Conservation (phyloP, 257 asterid species). For the Solanum neorickii region DNA sequence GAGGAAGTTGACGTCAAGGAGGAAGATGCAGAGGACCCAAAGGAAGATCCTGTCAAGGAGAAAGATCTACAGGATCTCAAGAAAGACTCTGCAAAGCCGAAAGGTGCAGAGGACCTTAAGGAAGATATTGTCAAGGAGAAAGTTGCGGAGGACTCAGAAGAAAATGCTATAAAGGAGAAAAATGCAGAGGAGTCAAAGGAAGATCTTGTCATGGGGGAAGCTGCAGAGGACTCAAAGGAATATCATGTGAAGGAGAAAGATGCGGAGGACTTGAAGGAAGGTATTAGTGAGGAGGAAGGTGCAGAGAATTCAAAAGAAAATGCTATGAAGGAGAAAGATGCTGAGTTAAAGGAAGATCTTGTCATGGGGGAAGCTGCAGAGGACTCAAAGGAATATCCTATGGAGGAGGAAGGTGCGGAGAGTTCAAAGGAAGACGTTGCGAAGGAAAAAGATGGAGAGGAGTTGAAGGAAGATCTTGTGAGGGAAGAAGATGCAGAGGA, state of each 20-base stretch:
- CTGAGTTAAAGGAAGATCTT: background rate
- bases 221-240: background rate
- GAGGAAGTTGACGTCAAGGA: background rate
- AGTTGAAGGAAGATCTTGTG: background rate
- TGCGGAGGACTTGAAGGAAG: background rate
- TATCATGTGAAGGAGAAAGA: background rate
- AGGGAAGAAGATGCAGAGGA: background rate
- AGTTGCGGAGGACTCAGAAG: background rate
- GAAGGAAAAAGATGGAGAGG: background rate
- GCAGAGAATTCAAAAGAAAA: background rate
- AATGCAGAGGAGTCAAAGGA: background rate
- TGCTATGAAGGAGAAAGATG: background rate
- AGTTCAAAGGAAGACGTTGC: background rate
- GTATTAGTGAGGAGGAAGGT: background rate
- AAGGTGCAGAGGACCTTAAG: background rate
- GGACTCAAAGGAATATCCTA: background rate
- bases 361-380: background rate
- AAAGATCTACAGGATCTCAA: background rate
- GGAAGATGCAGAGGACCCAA: background rate
- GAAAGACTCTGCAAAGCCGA: background rate
- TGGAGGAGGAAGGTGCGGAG: background rate
- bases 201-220: background rate
- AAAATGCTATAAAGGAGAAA: background rate
- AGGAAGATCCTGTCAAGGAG: background rate
- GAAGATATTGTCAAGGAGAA: background rate